These are phyloP conservation scores for Lablab purpureus DNA, from an alignment of 306 rosid genomes.

Conservation along the genomic window DNA sequence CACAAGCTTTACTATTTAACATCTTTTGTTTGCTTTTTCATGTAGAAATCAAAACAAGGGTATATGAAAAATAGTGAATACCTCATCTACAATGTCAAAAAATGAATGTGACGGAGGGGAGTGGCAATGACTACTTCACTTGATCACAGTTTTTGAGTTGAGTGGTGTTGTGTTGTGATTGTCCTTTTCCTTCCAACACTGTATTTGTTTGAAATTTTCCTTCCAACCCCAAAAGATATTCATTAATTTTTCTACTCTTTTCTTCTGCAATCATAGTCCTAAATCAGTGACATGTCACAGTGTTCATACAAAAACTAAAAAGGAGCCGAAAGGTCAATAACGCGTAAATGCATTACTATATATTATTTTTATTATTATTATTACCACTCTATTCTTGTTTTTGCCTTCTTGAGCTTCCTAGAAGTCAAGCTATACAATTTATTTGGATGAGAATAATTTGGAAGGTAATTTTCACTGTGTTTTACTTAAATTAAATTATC, in stretches of 20 bases:
- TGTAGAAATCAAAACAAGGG: background rate
- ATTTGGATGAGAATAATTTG: background rate
- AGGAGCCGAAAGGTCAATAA: slow-evolving; percentile 39
- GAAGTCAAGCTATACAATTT: background rate
- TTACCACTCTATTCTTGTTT: background rate
- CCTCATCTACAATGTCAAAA: slow-evolving; percentile 7
- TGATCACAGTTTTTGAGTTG: background rate
- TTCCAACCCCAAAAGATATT: slow-evolving; percentile 19
- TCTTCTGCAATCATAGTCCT: slow-evolving; percentile 13
- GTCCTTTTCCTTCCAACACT: slow-evolving; percentile 9
- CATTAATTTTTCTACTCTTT: background rate
- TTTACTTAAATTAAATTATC: too few species aligned
- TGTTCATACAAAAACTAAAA: slow-evolving; percentile 23
- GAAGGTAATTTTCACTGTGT: too few species aligned
- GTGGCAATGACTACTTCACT: slow-evolving; percentile 5
- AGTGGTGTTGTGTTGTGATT: background rate
- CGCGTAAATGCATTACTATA: slow-evolving; percentile 40
- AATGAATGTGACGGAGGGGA: background rate
- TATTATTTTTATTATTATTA: background rate
- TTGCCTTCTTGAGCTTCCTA: background rate
- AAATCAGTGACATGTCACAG: slow-evolving; percentile 4
- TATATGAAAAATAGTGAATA: background rate
- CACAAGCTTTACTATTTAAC: background rate
- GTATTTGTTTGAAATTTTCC: slow-evolving; percentile 23
- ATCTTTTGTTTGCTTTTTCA: background rate